A percentile compares a stretch with the other conserved stretches of the same genome.
These are phyloP conservation scores for Ophiostoma populinum DNA, from an alignment of 2,329 filamentous ascomycete species.

Conservation along the genomic window DNA sequence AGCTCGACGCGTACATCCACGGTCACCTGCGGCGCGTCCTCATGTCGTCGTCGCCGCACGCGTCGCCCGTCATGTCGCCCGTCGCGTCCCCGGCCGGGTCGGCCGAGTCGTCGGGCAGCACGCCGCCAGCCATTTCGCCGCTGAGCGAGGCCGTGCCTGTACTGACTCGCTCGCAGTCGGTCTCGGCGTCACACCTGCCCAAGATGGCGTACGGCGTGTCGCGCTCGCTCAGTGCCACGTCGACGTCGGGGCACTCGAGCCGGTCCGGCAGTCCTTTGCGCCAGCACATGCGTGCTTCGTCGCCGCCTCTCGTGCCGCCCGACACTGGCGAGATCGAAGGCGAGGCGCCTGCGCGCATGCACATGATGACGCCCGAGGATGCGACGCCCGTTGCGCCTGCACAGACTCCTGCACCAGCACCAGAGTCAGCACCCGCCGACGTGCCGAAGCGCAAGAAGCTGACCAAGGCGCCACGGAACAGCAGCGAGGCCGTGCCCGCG, in stretches of 20 bases:
- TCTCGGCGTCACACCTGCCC: too few relatives aligned
- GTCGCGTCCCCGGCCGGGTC: too few relatives aligned
- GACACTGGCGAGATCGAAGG: too few relatives aligned
- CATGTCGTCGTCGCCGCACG: not conserved
- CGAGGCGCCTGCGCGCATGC: too few relatives aligned
- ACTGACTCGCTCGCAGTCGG: too few relatives aligned
- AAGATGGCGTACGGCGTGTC: not conserved
- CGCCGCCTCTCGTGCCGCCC: too few relatives aligned
- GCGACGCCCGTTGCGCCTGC: not conserved
- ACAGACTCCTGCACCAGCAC: not conserved
- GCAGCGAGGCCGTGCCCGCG: slow-evolving; percentile 15
- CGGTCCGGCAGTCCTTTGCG: not conserved
- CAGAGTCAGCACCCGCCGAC: not conserved
- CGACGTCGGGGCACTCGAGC: not conserved
- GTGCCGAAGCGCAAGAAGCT: slow-evolving; percentile 25
- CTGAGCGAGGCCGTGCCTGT: too few relatives aligned
- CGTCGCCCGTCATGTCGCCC: too few relatives aligned
- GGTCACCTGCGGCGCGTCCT: slow-evolving; percentile 8
- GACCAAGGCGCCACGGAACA: slow-evolving; percentile 23
- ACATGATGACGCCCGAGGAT: too few relatives aligned
- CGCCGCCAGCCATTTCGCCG: too few relatives aligned
- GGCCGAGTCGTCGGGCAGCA: too few relatives aligned
- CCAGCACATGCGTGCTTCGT: too few relatives aligned
- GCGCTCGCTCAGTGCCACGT: not conserved
- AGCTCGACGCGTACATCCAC: slow-evolving; percentile 46